Percentiles rank a stretch among this genome's conserved stretches.
phyloP scores from a whole-genome alignment of 208 protist species.

The Trichomonas gallinae region DNA sequence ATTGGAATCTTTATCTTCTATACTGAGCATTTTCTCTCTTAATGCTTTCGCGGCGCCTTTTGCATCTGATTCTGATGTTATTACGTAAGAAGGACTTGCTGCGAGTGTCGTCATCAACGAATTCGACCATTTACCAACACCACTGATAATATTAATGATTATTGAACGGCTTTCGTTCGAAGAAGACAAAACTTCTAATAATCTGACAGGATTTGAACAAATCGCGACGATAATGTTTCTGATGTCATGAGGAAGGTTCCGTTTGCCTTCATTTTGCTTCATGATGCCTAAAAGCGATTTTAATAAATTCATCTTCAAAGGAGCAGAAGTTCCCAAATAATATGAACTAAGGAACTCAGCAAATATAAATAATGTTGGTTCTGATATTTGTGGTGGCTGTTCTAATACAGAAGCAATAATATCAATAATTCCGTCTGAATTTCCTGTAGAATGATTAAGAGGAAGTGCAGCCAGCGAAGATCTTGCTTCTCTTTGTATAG shows the following conservation, averaged over 20 bases:
- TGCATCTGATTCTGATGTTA: neutral
- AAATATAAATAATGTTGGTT: neutral
- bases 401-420: neutral
- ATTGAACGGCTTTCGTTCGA: neutral
- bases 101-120: neutral
- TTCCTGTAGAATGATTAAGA: neutral
- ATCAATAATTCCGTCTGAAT: neutral
- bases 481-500: neutral
- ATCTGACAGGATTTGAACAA: neutral
- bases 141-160: neutral
- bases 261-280: neutral
- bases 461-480: neutral
- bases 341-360: neutral
- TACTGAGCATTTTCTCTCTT: neutral
- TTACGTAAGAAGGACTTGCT: neutral
- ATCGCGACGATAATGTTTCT: neutral
- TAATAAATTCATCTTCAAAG: neutral
- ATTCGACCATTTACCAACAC: neutral
- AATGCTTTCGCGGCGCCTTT: neutral
- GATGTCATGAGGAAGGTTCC: neutral
- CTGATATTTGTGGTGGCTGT: neutral
- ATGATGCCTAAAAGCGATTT: neutral
- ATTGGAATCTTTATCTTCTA: neutral
- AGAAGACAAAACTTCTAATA: neutral
- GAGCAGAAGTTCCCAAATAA: neutral